Evolutionary conservation across 2,329 filamentous ascomycete genomes (phyloP).

Genomic region (Alternaria conjuncta): DNA sequence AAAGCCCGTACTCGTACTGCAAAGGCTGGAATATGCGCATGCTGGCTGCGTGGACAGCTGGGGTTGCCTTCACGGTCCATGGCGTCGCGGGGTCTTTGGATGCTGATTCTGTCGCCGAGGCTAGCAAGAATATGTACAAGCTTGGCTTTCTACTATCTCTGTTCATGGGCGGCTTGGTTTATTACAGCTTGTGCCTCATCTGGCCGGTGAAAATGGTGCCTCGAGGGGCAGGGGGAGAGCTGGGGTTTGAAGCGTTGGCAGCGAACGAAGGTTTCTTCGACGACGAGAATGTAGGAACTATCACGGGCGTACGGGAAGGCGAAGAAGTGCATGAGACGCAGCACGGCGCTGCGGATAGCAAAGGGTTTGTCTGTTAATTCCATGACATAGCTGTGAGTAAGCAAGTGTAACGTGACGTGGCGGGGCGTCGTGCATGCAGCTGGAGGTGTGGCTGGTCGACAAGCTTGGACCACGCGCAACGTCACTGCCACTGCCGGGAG

Average conservation of each 20-base stretch:
- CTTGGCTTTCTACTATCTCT: conserved; percentile 22
- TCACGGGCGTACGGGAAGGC: conserved; percentile 22
- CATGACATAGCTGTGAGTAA: background rate
- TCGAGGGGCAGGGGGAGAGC: conserved; percentile 4
- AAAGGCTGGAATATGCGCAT: conserved; percentile 31
- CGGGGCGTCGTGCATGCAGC: background rate
- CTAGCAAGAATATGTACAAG: conserved; percentile 29
- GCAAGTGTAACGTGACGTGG: background rate
- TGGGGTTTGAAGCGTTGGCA: conserved; percentile 23
- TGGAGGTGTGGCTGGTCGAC: background rate
- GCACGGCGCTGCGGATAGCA: conserved; percentile 14
- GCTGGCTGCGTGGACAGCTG: conserved; percentile 23
- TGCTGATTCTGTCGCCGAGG: conserved; percentile 15
- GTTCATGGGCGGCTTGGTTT: conserved; percentile 22
- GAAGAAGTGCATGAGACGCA: conserved; percentile 16
- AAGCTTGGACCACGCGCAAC: conserved; percentile 13
- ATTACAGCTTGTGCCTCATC: conserved; percentile 20
- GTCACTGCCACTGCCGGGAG: conserved; percentile 14
- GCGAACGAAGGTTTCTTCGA: conserved; percentile 26
- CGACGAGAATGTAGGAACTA: conserved; percentile 17
- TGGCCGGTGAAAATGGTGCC: conserved; percentile 23
- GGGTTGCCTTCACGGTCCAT: conserved; percentile 27
- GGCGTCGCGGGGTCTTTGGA: conserved; percentile 25
- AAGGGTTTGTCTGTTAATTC: background rate
- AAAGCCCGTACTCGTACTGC: conserved; percentile 24